Evolutionary conservation across 176 grass and related monocot species (phyloP), one percentile per base, ranked within the genome.

Genomic region (Lolium multiflorum): DNA sequence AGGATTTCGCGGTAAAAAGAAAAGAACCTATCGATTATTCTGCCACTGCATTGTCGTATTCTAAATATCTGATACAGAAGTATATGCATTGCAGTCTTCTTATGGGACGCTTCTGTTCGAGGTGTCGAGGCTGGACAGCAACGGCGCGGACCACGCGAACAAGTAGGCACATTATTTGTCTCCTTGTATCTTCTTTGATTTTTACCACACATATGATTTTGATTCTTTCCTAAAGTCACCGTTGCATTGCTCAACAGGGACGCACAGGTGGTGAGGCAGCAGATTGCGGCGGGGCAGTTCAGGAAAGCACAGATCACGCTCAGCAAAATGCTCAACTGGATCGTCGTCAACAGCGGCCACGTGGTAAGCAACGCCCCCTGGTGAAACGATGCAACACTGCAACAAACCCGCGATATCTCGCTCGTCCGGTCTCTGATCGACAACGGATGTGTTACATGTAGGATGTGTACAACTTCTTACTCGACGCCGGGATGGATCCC

Each of bases 401-500:
- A 44, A 44, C 12, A 15, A 52, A 52, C 52, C 50, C 0, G 4
- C 15, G 15, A 55, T 54, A 11, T 49, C 9, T 11, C 2, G 12
- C 12, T 51, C 49, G 11, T 51, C 55, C n/a, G 37, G 2, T 74
- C 14, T 75, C 48, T 17, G n/a, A 74, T 74, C n/a, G 12, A 74
- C 71, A 74, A 49, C 9, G 70, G 41, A 0, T 46, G 5, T 73
- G 28, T 41, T 54, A 28, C 59, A 25, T 66, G 2, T 66, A 98
- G 95, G 91, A 95, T 15, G 86, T 98, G 47, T 95, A 98, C 84
- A 93, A 98, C 35, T 98, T 98, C 82, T 68, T 98, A 85, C 89
- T 92, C 6, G 96, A 98, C 84, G 35, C 20, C 15, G 85, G 79
- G n/a, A 90, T 91, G 85, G 89, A 93, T 66, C 88, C 88, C 11